Evolutionary conservation across 768 basidiomycete species (phyloP).

Genomic region (Rhodotorula graminis): DNA sequence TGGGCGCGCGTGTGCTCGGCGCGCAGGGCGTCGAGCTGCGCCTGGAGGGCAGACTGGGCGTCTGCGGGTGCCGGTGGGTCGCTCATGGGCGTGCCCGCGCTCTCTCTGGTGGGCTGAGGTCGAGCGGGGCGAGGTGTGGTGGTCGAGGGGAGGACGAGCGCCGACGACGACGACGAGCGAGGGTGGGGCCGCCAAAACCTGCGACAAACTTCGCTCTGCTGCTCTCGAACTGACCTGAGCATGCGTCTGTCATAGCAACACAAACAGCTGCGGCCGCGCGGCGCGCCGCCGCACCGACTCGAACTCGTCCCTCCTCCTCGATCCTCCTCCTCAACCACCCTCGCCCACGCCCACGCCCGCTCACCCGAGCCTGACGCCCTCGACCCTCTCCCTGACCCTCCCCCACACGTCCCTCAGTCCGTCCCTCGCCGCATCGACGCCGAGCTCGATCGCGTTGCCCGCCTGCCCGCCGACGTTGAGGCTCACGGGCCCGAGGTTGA

Average conservation of each 20-base stretch:
- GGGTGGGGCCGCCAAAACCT: too few species aligned
- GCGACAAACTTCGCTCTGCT: too few species aligned
- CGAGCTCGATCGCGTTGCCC: constrained; percentile 40
- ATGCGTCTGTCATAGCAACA: too few species aligned
- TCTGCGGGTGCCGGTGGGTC: not conserved
- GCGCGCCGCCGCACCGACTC: too few species aligned
- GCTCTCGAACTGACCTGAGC: too few species aligned
- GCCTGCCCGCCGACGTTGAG: constrained; percentile 43
- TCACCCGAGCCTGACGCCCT: constrained; percentile 36
- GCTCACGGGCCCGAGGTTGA: constrained; percentile 30
- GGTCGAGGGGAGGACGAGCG: not conserved
- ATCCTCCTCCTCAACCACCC: not conserved
- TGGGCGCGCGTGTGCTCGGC: constrained; percentile 18
- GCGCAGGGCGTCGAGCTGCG: constrained; percentile 18
- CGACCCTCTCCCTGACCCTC: constrained; percentile 76
- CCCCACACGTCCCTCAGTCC: constrained; percentile 81
- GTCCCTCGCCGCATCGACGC: constrained; percentile 77
- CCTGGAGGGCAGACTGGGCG: not conserved
- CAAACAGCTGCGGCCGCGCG: too few species aligned
- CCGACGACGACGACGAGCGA: not conserved
- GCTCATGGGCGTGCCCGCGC: not conserved
- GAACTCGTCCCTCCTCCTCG: too few species aligned
- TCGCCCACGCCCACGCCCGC: too few species aligned
- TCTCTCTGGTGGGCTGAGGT: too few species aligned
- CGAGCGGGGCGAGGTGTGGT: not conserved